These are phyloP conservation scores for Fusarium virguliforme DNA, from an alignment of 2,329 filamentous ascomycete genomes.

Conservation along the genomic window DNA sequence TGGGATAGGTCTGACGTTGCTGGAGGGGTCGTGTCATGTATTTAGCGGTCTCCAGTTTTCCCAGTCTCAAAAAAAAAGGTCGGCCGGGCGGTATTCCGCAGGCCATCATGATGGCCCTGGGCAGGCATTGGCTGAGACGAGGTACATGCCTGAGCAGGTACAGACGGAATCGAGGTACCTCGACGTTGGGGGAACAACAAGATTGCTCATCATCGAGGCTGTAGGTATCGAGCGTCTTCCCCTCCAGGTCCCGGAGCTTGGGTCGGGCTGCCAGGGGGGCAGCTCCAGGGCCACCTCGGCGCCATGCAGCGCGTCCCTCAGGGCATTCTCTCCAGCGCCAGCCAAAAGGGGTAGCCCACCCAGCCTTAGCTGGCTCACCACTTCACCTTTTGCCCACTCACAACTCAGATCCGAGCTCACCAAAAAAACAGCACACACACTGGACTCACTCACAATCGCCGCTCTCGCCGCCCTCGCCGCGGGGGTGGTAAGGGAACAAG, in stretches of 20 bases:
- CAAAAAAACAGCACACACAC: constrained; percentile 21
- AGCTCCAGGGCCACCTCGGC: constrained; percentile 17
- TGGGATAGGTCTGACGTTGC: constrained; percentile 45
- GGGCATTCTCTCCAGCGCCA: constrained; percentile 20
- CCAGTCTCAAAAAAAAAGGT: constrained; percentile 42
- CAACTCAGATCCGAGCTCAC: constrained; percentile 43
- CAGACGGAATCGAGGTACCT: constrained; percentile 11
- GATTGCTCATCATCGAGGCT: constrained; percentile 24
- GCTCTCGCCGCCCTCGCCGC: constrained; percentile 41
- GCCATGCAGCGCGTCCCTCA: constrained; percentile 12
- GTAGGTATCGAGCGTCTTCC: background rate
- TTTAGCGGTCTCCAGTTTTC: constrained; percentile 51
- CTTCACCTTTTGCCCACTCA: constrained; percentile 27
- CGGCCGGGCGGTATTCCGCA: constrained; percentile 42
- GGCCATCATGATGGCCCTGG: constrained; percentile 2
- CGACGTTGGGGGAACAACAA: constrained; percentile 18
- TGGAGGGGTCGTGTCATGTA: constrained; percentile 58
- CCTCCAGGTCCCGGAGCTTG: constrained; percentile 4
- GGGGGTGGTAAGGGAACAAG: constrained; percentile 38
- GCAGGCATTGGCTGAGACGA: constrained; percentile 21
- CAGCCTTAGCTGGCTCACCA: constrained; percentile 20
- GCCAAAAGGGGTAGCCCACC: constrained; percentile 30
- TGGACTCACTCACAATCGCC: constrained; percentile 8
- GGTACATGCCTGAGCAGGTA: constrained; percentile 19
- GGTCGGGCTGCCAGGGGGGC: constrained; percentile 14